A percentile compares a stretch with the other conserved stretches of the same genome.
Conservation (phyloP, 768 basidiomycete species). For the Boletus reticuloceps region DNA sequence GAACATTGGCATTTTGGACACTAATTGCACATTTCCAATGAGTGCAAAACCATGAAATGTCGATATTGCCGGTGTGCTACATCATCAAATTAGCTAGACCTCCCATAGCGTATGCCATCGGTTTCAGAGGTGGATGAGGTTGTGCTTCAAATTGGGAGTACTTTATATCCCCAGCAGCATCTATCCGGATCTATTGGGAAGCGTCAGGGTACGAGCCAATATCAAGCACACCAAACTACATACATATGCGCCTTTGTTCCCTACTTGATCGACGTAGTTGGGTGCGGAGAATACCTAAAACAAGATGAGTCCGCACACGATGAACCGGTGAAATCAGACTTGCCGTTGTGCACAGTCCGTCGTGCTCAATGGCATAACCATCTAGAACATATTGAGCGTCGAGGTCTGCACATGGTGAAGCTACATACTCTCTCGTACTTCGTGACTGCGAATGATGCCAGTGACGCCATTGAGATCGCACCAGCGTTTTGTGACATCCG, state of each 20-base stretch:
- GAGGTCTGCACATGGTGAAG: neutral
- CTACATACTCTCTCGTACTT: conserved; percentile 82
- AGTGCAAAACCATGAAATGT: too few species aligned
- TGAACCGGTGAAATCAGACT: conserved; percentile 12
- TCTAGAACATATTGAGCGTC: conserved; percentile 40
- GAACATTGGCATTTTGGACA: neutral
- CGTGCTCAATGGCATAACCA: conserved; percentile 94
- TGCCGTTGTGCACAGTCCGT: conserved; percentile 92
- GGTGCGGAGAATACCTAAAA: conserved; percentile 88
- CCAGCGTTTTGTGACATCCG: conserved; percentile 89
- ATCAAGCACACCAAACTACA: conserved; percentile 28
- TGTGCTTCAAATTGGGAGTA: conserved; percentile 85
- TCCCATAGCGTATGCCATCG: conserved; percentile 84
- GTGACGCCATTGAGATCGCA: conserved; percentile 84
- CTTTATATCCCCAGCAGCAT: conserved; percentile 66
- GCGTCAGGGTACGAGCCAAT: conserved; percentile 4
- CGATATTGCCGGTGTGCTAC: conserved; percentile 31
- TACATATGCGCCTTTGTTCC: conserved; percentile 92
- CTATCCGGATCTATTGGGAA: conserved; percentile 68
- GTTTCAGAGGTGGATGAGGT: conserved; percentile 86
- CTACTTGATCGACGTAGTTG: conserved; percentile 89
- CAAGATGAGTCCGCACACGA: conserved; percentile 10
- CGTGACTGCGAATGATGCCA: conserved; percentile 91
- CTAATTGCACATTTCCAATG: too few species aligned
- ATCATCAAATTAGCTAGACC: conserved; percentile 70